Evolutionary conservation across 2,329 filamentous ascomycete genomes (phyloP).

Genomic region (Grosmannia huntii): DNA sequence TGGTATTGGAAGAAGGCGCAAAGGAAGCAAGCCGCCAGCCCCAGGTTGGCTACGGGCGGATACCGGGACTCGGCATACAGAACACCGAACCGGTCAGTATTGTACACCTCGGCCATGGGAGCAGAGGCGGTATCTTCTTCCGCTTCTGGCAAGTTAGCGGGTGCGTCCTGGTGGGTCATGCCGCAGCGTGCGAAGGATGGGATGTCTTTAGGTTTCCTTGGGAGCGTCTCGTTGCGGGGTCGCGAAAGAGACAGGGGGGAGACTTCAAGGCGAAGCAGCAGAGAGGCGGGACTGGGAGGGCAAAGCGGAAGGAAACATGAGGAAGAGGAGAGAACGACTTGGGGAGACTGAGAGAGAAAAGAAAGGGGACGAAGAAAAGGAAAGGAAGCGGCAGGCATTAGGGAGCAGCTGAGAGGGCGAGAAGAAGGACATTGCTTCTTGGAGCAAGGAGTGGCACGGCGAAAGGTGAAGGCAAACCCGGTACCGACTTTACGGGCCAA

Average conservation of each 20-base stretch:
- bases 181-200: background rate
- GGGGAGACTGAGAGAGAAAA: background rate
- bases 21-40: slow-evolving; percentile 9
- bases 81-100: slow-evolving; percentile 10
- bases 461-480: background rate
- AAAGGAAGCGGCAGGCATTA: background rate
- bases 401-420: background rate
- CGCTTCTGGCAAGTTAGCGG: background rate
- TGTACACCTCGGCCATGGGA: slow-evolving; percentile 9
- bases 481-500: background rate
- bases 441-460: background rate
- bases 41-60: slow-evolving; percentile 5
- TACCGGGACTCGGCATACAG: slow-evolving; percentile 6
- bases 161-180: background rate
- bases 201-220: background rate
- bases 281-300: background rate
- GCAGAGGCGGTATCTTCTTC: background rate
- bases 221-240: background rate
- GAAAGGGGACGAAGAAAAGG: background rate
- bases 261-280: background rate
- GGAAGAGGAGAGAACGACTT: background rate
- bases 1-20: slow-evolving; percentile 5
- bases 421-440: background rate
- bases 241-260: background rate
- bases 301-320: background rate